These are phyloP conservation scores for Trichoderma sp. DNA, from an alignment of 2,329 filamentous ascomycete genomes.

Conservation along the genomic window DNA sequence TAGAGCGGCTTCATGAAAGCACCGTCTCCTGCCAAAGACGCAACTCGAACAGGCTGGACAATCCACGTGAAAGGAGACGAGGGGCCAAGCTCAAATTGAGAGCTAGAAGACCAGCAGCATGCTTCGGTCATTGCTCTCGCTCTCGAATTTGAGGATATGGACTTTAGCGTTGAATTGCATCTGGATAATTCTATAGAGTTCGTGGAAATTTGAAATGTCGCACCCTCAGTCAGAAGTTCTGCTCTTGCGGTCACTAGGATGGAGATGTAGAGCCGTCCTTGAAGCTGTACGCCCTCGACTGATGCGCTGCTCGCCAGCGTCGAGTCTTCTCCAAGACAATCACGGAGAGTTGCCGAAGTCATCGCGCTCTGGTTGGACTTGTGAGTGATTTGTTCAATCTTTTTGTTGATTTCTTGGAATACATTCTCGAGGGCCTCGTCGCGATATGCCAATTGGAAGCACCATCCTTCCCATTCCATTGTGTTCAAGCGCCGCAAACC, in stretches of 20 bases:
- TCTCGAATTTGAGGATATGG: neutral
- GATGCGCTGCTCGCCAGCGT: constrained; percentile 17
- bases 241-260: constrained; percentile 7
- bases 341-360: neutral
- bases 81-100: neutral
- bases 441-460: constrained; percentile 12
- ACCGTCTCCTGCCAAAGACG: neutral
- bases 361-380: neutral
- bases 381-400: neutral
- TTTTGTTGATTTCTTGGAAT: constrained; percentile 11
- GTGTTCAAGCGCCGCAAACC: constrained; percentile 18
- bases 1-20: constrained; percentile 15
- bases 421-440: neutral
- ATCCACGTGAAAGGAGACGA: neutral
- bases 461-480: constrained; percentile 25
- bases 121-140: neutral
- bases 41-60: neutral
- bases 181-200: neutral
- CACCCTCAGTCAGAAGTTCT: constrained; percentile 3
- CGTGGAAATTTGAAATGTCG: neutral
- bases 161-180: neutral
- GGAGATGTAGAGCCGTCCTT: constrained; percentile 23
- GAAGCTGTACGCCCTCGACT: constrained; percentile 22
- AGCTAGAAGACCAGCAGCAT: neutral
- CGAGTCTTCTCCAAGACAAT: constrained; percentile 16